Conservation (phyloP, 495 filamentous ascomycete species). For the Echria macrotheca region DNA sequence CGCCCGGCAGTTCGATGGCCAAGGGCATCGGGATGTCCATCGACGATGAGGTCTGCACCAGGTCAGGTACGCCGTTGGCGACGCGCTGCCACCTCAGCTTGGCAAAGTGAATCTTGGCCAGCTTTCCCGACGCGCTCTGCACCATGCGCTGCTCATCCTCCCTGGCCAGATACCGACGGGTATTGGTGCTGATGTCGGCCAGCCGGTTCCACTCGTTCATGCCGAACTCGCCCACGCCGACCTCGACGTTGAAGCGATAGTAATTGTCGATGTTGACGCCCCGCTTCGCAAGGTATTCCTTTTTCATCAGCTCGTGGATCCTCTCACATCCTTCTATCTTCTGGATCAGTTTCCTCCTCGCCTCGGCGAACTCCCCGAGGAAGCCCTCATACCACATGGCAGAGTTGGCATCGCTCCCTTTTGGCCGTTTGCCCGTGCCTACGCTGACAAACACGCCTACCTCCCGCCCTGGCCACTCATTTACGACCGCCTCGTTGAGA, state of each 20-base stretch:
- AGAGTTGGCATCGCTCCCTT: constrained; percentile 59
- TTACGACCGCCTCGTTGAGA: constrained; percentile 82
- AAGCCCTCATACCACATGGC: constrained; percentile 92
- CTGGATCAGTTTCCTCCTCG: constrained; percentile 69
- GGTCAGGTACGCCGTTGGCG: constrained; percentile 22
- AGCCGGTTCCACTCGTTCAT: constrained; percentile 98
- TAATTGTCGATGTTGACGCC: constrained; percentile 86
- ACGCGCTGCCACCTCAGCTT: constrained; percentile 39
- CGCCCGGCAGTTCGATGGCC: constrained; percentile 45
- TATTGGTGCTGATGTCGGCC: constrained; percentile 88
- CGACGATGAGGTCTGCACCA: constrained; percentile 25
- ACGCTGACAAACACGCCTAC: constrained; percentile 86
- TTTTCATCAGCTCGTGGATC: constrained; percentile 78
- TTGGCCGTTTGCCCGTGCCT: constrained; percentile 84
- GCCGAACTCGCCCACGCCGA: constrained; percentile 94
- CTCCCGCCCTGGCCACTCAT: constrained; percentile 92
- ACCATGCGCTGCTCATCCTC: constrained; percentile 70
- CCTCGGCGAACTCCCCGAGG: constrained; percentile 87
- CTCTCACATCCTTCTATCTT: constrained; percentile 96
- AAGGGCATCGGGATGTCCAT: constrained; percentile 36
- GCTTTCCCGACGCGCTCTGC: constrained; percentile 67
- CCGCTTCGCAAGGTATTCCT: constrained; percentile 66
- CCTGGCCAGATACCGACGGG: constrained; percentile 72
- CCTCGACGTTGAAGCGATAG: constrained; percentile 94
- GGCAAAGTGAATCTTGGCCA: constrained; percentile 76